These are phyloP conservation scores for Verticillium klebahnii DNA, from an alignment of 2,329 filamentous ascomycete genomes.

Conservation along the genomic window DNA sequence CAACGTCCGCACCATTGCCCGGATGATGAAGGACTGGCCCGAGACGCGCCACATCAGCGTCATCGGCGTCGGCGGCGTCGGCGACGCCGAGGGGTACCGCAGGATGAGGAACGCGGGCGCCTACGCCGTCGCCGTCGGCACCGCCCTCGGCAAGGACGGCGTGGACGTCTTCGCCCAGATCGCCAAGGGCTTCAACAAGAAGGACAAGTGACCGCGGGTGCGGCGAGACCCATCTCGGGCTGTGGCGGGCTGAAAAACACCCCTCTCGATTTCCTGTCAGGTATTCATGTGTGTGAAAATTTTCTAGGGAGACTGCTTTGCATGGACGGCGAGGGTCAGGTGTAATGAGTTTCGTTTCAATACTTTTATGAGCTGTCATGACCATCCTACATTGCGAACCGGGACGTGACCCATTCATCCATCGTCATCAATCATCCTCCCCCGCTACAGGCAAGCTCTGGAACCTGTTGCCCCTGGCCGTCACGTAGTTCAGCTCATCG, in stretches of 20 bases:
- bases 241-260: no score
- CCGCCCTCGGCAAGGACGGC: constrained; percentile 61
- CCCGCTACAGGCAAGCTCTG: constrained; percentile 4
- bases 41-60: constrained; percentile 52
- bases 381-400: neutral
- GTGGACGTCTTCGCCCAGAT: constrained; percentile 60
- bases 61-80: constrained; percentile 70
- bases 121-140: constrained; percentile 62
- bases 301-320: no score
- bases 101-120: constrained; percentile 67
- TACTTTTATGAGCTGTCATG: neutral
- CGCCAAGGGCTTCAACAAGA: constrained; percentile 11
- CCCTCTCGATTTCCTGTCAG: no score
- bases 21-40: constrained; percentile 47
- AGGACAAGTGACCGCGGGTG: neutral
- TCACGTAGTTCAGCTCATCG: constrained; percentile 11
- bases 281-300: no score
- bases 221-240: no score
- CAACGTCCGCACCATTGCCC: constrained; percentile 66
- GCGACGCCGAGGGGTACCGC: constrained; percentile 54
- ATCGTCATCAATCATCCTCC: constrained; percentile 7
- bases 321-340: no score
- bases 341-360: neutral
- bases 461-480: constrained; percentile 11
- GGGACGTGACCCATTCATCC: neutral